phyloP scores from a whole-genome alignment of 208 protist species.

The Balamuthia mandrillaris region DNA sequence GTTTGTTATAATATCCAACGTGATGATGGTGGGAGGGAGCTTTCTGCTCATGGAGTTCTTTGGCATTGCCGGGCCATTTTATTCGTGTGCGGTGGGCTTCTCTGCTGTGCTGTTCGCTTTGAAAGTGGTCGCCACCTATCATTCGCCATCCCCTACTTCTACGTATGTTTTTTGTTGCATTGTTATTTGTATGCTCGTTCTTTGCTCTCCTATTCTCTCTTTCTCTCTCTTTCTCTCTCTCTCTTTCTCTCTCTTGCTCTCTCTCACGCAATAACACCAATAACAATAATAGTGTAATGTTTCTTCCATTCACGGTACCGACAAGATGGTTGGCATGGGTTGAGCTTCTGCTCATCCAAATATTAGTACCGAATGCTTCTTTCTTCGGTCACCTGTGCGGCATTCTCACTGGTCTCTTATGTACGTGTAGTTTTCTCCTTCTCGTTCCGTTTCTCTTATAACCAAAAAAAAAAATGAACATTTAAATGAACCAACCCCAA shows the following conservation, averaged over 20 bases:
- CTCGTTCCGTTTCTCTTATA: no score
- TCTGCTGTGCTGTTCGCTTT: slow-evolving; percentile 40
- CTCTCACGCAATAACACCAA: no score
- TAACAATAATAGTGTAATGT: no score
- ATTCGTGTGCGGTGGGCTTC: slow-evolving; percentile 40
- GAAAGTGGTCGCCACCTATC: slow-evolving; percentile 29
- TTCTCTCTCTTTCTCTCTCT: no score
- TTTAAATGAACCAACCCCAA: no score
- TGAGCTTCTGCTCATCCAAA: slow-evolving; percentile 41
- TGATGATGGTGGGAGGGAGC: slow-evolving; percentile 22
- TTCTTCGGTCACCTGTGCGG: slow-evolving; percentile 41
- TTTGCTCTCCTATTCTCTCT: background rate
- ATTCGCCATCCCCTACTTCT: slow-evolving; percentile 17
- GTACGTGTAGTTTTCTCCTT: no score
- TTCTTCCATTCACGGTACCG: no score
- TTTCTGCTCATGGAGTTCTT: background rate
- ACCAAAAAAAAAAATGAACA: no score
- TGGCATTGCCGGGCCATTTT: slow-evolving; percentile 7
- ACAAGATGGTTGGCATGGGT: slow-evolving; percentile 31
- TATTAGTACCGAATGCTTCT: slow-evolving; percentile 6
- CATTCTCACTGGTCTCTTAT: slow-evolving; percentile 19
- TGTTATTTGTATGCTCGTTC: no score
- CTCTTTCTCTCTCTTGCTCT: no score
- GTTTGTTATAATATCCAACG: slow-evolving; percentile 23
- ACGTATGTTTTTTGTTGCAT: no score